Percentiles rank a stretch among this genome's conserved stretches.
Conservation (phyloP, 129 eudicot species). For the Oenanthe sinensis region DNA sequence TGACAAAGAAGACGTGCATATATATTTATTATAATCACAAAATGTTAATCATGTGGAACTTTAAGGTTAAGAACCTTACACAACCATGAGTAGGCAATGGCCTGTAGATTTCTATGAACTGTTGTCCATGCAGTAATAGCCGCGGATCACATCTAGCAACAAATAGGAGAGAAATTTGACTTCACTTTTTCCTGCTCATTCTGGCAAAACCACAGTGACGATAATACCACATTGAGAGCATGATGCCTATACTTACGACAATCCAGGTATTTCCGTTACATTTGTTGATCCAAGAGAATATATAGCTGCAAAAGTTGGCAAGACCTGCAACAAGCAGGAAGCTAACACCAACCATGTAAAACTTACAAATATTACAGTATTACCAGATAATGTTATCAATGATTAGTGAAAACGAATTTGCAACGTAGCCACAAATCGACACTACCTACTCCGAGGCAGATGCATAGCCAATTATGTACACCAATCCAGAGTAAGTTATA, state of each 20-base stretch:
- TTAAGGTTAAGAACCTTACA: constrained; percentile 40
- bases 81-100: constrained; percentile 64
- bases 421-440: background rate
- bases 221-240: background rate
- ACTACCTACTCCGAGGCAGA: background rate
- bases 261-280: constrained; percentile 49
- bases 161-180: background rate
- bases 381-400: background rate
- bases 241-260: constrained; percentile 42
- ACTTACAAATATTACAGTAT: background rate
- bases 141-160: constrained; percentile 76
- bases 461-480: background rate
- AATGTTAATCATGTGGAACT: constrained; percentile 4
- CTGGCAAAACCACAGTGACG: background rate
- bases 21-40: background rate
- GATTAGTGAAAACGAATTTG: background rate
- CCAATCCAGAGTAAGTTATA: background rate
- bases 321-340: constrained; percentile 42
- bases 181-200: background rate
- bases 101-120: constrained; percentile 83
- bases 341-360: background rate
- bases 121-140: constrained; percentile 92
- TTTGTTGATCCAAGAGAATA: constrained; percentile 32
- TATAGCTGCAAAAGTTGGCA: constrained; percentile 86
- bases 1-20: background rate